phyloP scores from a whole-genome alignment of 345 rosid genomes.

The Draba incana region DNA sequence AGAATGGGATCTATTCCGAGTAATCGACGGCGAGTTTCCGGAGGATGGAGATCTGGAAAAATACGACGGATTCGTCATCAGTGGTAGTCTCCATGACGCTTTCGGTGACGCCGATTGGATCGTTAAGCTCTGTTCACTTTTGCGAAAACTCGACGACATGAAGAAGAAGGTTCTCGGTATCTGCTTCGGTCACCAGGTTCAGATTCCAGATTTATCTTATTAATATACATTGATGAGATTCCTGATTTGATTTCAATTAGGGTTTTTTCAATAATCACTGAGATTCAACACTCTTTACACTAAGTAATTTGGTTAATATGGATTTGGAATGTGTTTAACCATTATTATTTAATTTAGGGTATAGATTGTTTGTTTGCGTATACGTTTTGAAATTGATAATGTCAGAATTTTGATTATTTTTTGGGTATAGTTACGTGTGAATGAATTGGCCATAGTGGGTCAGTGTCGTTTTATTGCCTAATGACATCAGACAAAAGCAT shows the following conservation, averaged over 20 bases:
- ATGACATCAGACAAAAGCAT: too few relatives aligned
- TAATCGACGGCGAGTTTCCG: constrained; percentile 87
- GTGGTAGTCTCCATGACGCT: constrained; percentile 87
- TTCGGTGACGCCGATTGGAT: constrained; percentile 79
- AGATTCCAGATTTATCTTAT: neutral
- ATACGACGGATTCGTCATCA: constrained; percentile 77
- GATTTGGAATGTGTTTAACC: too few relatives aligned
- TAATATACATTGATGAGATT: neutral
- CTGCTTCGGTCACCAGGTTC: constrained; percentile 97
- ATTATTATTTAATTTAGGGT: too few relatives aligned
- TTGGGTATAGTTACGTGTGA: too few relatives aligned
- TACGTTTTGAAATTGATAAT: too few relatives aligned
- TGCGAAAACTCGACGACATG: constrained; percentile 72
- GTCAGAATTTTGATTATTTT: too few relatives aligned
- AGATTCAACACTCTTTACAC: too few relatives aligned
- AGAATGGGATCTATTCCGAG: constrained; percentile 72
- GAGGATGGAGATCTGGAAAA: constrained; percentile 55
- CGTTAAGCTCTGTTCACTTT: constrained; percentile 64
- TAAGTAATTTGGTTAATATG: too few relatives aligned
- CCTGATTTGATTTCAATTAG: neutral
- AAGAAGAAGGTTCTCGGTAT: constrained; percentile 80
- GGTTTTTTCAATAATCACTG: too few relatives aligned
- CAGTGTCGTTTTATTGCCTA: too few relatives aligned
- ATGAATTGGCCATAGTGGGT: too few relatives aligned
- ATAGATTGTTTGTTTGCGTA: too few relatives aligned